Evolutionary conservation across 2,329 filamentous ascomycete genomes (phyloP).

Genomic region (Uncinocarpus reesii): DNA sequence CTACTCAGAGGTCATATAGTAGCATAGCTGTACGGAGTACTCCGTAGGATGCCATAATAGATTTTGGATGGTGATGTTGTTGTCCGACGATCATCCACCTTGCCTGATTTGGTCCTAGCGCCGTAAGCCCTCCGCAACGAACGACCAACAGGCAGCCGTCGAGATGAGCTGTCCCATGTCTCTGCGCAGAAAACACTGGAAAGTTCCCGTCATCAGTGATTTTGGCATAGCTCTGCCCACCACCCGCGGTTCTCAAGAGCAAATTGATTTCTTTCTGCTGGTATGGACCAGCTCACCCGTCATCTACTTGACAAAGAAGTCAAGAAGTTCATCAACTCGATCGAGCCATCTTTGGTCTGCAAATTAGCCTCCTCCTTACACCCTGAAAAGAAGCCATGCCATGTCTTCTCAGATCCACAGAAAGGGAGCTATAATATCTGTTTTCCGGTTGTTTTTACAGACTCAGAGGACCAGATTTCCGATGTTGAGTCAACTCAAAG

Average conservation of each 20-base stretch:
- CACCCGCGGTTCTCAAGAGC: neutral
- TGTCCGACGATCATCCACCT: neutral
- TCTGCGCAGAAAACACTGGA: neutral
- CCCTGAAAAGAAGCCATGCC: conserved; percentile 11
- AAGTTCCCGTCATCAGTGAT: neutral
- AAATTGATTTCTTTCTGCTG: neutral
- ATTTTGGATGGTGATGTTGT: too few species aligned
- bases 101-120: neutral
- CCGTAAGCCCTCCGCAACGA: neutral
- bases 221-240: neutral
- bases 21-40: neutral
- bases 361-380: conserved; percentile 10
- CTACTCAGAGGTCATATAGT: too few species aligned
- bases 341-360: conserved; percentile 8
- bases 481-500: neutral
- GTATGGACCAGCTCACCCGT: conserved; percentile 7
- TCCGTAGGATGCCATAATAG: neutral
- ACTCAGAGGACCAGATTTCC: neutral
- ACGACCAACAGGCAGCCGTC: neutral
- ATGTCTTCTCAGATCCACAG: conserved; percentile 10
- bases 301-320: neutral
- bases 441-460: conserved; percentile 12
- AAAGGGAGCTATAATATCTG: conserved; percentile 15
- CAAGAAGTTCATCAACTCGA: conserved; percentile 13
- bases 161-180: neutral